Evolutionary conservation across 2,329 filamentous ascomycete species (phyloP).

Genomic region (Fusarium sp.): DNA sequence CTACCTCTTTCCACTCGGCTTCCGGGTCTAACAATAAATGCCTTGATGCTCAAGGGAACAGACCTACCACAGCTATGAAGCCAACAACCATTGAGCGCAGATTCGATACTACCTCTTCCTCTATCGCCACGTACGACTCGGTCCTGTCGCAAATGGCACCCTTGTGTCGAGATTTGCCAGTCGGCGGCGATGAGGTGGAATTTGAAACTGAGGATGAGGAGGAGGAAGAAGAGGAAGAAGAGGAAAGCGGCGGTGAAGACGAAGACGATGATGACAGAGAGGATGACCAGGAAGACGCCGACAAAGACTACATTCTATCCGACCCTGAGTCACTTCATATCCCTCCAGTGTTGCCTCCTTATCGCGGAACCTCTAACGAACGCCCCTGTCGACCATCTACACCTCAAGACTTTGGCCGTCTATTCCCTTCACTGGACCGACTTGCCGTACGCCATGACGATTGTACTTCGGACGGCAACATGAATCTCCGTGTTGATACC

Average conservation of each 20-base stretch:
- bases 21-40: slow-evolving; percentile 38
- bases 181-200: slow-evolving; percentile 36
- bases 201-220: slow-evolving; percentile 35
- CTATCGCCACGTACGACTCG: slow-evolving; percentile 82
- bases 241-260: slow-evolving; percentile 34
- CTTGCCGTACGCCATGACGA: slow-evolving; percentile 90
- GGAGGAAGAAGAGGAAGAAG: slow-evolving; percentile 27
- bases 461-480: slow-evolving; percentile 88
- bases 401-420: slow-evolving; percentile 79
- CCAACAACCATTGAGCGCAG: slow-evolving; percentile 18
- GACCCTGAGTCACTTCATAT: slow-evolving; percentile 49
- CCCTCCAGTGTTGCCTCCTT: slow-evolving; percentile 62
- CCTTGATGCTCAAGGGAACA: slow-evolving; percentile 19
- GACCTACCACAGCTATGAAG: slow-evolving; percentile 13
- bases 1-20: slow-evolving; percentile 39
- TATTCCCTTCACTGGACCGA: slow-evolving; percentile 86
- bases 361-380: slow-evolving; percentile 65
- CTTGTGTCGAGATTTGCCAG: slow-evolving; percentile 34
- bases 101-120: slow-evolving; percentile 52
- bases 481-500: slow-evolving; percentile 92
- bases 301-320: slow-evolving; percentile 39
- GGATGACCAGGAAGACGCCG: slow-evolving; percentile 38
- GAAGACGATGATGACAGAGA: slow-evolving; percentile 48
- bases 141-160: slow-evolving; percentile 56
- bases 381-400: slow-evolving; percentile 77